These are phyloP conservation scores for Fusarium tjaetaba DNA, from an alignment of 2,329 filamentous ascomycete genomes.

Conservation along the genomic window DNA sequence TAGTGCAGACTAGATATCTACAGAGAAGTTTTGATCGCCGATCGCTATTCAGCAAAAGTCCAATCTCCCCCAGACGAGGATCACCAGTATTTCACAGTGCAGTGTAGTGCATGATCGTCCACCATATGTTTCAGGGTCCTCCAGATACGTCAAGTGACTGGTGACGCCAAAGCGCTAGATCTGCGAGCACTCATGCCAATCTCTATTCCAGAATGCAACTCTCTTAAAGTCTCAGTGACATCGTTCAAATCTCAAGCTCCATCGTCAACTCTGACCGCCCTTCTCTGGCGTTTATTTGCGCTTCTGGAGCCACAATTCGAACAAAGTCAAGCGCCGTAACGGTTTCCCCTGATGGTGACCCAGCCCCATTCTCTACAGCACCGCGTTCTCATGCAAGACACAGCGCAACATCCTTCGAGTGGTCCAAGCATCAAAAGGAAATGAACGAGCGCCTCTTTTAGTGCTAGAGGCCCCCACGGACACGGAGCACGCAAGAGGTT, in stretches of 20 bases:
- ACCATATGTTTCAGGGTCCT: conserved; percentile 3
- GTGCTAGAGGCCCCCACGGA: conserved; percentile 16
- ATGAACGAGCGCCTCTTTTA: conserved; percentile 27
- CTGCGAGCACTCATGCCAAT: conserved; percentile 5
- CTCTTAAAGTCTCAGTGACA: background rate
- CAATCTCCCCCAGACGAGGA: conserved; percentile 35
- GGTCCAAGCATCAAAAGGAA: conserved; percentile 27
- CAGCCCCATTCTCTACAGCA: conserved; percentile 16
- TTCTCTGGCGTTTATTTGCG: conserved; percentile 6
- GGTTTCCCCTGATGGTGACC: conserved; percentile 1
- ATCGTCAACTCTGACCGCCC: conserved; percentile 1
- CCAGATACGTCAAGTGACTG: background rate
- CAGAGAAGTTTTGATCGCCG: conserved; percentile 17
- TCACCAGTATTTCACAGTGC: conserved; percentile 31
- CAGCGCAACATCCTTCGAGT: conserved; percentile 3
- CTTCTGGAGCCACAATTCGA: conserved; percentile 1
- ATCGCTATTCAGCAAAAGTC: conserved; percentile 5
- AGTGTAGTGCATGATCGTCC: conserved; percentile 14
- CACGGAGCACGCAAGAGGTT: conserved; percentile 29
- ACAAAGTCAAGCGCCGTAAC: background rate
- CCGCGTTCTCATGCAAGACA: conserved; percentile 5
- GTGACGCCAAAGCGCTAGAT: background rate
- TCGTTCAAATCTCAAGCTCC: background rate
- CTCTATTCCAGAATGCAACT: conserved; percentile 1
- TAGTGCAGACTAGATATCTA: conserved; percentile 1